phyloP scores from a whole-genome alignment of 371 early-diverging fungal genomes.

The Coemansia sp. region DNA sequence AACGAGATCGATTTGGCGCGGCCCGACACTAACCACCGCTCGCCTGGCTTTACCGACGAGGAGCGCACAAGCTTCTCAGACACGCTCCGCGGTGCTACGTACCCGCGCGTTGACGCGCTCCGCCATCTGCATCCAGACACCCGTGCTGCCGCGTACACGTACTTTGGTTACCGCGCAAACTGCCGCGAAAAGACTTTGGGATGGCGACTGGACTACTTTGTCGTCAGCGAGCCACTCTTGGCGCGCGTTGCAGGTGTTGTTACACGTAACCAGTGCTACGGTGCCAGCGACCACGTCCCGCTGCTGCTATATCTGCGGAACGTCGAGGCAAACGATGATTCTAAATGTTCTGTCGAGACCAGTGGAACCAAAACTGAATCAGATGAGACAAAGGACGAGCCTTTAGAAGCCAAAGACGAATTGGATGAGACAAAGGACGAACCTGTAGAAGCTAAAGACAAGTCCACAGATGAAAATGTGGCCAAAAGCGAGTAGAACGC shows the following conservation, averaged over 20 bases:
- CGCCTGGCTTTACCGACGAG: slow-evolving; percentile 84
- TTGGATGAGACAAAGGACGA: too few relatives aligned
- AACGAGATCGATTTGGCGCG: slow-evolving; percentile 75
- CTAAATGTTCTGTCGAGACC: neutral
- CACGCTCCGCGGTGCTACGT: slow-evolving; percentile 57
- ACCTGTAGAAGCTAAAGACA: too few relatives aligned
- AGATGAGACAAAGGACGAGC: too few relatives aligned
- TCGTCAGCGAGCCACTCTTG: slow-evolving; percentile 64
- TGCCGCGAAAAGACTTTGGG: slow-evolving; percentile 75
- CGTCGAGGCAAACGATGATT: neutral
- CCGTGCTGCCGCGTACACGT: slow-evolving; percentile 69
- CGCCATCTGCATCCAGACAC: slow-evolving; percentile 72
- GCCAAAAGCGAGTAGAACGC: too few relatives aligned
- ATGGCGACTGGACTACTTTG: slow-evolving; percentile 91
- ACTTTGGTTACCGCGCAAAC: slow-evolving; percentile 76
- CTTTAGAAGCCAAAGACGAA: too few relatives aligned
- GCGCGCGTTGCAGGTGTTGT: slow-evolving; percentile 64
- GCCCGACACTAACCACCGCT: slow-evolving; percentile 75
- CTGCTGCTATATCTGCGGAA: slow-evolving; percentile 60
- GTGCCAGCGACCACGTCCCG: slow-evolving; percentile 91
- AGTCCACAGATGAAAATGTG: too few relatives aligned
- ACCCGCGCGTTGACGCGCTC: slow-evolving; percentile 73
- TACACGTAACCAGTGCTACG: slow-evolving; percentile 79
- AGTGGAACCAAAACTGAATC: neutral
- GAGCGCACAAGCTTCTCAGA: slow-evolving; percentile 76